Conservation (phyloP, 805 yeast genomes). For the Wickerhamiella spandovensis region DNA sequence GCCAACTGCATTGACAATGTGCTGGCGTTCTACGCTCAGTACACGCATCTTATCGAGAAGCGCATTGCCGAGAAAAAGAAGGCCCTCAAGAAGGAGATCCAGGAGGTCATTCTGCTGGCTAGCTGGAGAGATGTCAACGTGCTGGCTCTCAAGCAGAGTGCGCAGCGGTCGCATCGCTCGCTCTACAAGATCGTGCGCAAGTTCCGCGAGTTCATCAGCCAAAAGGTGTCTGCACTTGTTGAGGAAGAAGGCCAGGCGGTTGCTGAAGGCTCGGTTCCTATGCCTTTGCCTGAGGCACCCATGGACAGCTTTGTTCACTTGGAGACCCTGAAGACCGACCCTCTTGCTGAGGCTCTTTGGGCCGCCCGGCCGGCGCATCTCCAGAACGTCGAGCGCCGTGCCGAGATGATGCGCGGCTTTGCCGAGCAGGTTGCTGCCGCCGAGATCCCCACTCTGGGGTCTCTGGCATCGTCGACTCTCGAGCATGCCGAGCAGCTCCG, state of each 20-base stretch:
- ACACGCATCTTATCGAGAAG: slow-evolving; percentile 35
- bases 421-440: slow-evolving; percentile 25
- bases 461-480: slow-evolving; percentile 40
- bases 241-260: slow-evolving; percentile 38
- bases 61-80: slow-evolving; percentile 35
- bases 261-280: neutral
- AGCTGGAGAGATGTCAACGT: slow-evolving; percentile 96
- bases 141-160: slow-evolving; percentile 87
- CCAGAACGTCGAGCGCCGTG: slow-evolving; percentile 36
- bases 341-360: slow-evolving; percentile 31
- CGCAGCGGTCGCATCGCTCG: slow-evolving; percentile 72
- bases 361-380: slow-evolving; percentile 42
- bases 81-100: slow-evolving; percentile 59
- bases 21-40: slow-evolving; percentile 54
- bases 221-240: slow-evolving; percentile 39
- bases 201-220: slow-evolving; percentile 50
- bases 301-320: neutral
- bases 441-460: slow-evolving; percentile 36
- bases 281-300: neutral
- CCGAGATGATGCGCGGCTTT: slow-evolving; percentile 43
- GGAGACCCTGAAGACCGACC: neutral
- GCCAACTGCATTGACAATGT: slow-evolving; percentile 41
- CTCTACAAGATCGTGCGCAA: slow-evolving; percentile 75
- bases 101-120: slow-evolving; percentile 76
- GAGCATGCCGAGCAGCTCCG: slow-evolving; percentile 49